Conservation (phyloP, 192 early-diverging fungal genomes). For the Diversispora eburnea region DNA sequence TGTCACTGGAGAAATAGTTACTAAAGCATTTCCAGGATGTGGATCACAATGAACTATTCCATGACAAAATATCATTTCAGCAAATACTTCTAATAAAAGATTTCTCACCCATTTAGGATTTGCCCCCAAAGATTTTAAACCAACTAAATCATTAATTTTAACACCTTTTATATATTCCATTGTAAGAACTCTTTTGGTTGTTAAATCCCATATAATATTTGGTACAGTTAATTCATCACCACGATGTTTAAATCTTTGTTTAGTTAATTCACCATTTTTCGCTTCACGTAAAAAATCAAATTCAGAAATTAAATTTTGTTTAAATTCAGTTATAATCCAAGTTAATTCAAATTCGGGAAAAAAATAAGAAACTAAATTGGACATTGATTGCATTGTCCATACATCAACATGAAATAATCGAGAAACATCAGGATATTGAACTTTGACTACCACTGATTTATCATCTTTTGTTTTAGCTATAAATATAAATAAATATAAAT, state of each 20-base stretch:
- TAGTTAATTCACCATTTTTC: slow-evolving; percentile 45
- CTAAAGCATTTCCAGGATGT: slow-evolving; percentile 34
- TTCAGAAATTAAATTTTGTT: slow-evolving; percentile 43
- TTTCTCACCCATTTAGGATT: slow-evolving; percentile 43
- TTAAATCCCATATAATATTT: slow-evolving; percentile 45
- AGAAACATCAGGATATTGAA: slow-evolving; percentile 47
- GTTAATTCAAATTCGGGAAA: slow-evolving; percentile 49
- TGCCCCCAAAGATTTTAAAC: slow-evolving; percentile 37
- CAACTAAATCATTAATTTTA: slow-evolving; percentile 47
- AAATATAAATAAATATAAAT: background rate
- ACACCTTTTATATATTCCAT: slow-evolving; percentile 54
- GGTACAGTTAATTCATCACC: slow-evolving; percentile 40
- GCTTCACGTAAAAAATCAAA: slow-evolving; percentile 49
- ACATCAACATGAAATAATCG: slow-evolving; percentile 46
- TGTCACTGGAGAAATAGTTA: slow-evolving; percentile 29
- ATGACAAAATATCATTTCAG: slow-evolving; percentile 49
- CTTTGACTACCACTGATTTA: slow-evolving; percentile 41
- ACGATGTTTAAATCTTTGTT: slow-evolving; percentile 43
- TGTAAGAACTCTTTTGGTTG: slow-evolving; percentile 43
- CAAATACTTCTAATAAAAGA: slow-evolving; percentile 46
- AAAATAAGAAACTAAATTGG: slow-evolving; percentile 38
- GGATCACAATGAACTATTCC: slow-evolving; percentile 47
- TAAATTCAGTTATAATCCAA: slow-evolving; percentile 49
- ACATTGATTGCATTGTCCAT: slow-evolving; percentile 49
- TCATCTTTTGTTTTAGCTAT: slow-evolving; percentile 47